Evolutionary conservation across 257 asterid genomes (phyloP), one percentile per base, ranked within the genome.

Genomic region (Capsicum baccatum): DNA sequence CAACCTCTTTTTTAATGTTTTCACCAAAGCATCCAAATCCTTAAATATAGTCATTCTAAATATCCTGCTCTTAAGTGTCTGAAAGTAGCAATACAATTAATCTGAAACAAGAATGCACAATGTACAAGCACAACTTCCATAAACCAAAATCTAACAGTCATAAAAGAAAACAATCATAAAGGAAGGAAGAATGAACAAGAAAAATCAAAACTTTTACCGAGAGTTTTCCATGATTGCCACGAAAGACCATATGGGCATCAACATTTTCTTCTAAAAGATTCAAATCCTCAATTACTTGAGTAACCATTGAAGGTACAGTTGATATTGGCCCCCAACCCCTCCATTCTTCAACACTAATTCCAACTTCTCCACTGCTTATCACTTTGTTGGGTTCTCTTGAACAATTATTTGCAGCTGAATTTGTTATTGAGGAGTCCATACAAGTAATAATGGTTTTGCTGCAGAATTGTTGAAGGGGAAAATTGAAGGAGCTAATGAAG

Each of bases 281-380:
- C 91, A 97, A 89, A 71, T 95, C 98, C 13, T 84, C 87, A 81
- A 97, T 91, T 74, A 95, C 93, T 90, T 91, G 91, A 79, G 87
- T 84, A 82, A 97, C 97, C 97, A 93, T 90, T 6, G 91, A 85
- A 9, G 99, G 99, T 16, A 97, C 91, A 69, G 98, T 91, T 26
- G 98, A 95, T 17, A 68, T 80, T 62, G 92, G 85, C 17, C 98
- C 99, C 98, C 98, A 97, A 56, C 91, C 91, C 91, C 91, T 95
- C 99, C 99, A 97, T 91, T 97, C 99, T 88, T 91, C 86, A 3
- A 91, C 87, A 89, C 94, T 91, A 37, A 97, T 67, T 79, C 85
- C n/a, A 83, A 44, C 44, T 74, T 74, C 70, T 69, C 86, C 93
- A 79, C 16, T 84, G 19, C 50, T 89, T 33, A 56, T 56, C n/a